phyloP scores from a whole-genome alignment of 495 filamentous ascomycete species.

The Podospora sp. region DNA sequence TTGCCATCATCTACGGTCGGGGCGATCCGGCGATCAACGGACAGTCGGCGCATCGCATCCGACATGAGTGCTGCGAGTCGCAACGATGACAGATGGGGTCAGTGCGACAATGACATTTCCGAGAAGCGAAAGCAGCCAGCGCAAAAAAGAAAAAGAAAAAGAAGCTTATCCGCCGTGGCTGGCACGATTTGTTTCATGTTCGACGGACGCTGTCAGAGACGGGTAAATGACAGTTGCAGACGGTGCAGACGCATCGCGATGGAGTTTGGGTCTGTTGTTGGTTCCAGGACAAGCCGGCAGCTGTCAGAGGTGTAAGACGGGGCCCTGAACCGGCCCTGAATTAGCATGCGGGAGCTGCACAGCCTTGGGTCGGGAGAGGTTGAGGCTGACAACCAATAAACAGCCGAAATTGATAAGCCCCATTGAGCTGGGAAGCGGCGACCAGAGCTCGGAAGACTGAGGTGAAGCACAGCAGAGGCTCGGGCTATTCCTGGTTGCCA shows the following conservation, averaged over 20 bases:
- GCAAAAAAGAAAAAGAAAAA: background rate
- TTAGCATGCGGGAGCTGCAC: constrained; percentile 7
- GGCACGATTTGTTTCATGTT: constrained; percentile 1
- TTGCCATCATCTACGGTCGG: background rate
- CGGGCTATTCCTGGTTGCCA: constrained; percentile 5
- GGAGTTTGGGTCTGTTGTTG: background rate
- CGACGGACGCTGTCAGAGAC: constrained; percentile 4
- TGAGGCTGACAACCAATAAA: constrained; percentile 8
- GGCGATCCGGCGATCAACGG: background rate
- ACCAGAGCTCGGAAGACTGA: background rate
- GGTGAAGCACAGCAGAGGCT: background rate
- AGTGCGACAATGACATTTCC: background rate
- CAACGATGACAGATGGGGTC: background rate
- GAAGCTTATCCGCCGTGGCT: background rate
- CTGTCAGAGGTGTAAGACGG: background rate
- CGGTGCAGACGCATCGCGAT: background rate
- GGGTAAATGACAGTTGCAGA: constrained; percentile 9
- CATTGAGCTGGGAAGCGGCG: background rate
- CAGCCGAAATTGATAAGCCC: constrained; percentile 10
- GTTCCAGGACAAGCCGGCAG: background rate
- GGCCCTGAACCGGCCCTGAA: background rate
- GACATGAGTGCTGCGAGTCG: background rate
- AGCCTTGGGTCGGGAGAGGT: constrained; percentile 5
- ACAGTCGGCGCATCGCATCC: background rate
- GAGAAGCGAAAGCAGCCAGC: background rate